phyloP scores from a whole-genome alignment of 495 filamentous ascomycete species.

The Hypoxylon intermedium region DNA sequence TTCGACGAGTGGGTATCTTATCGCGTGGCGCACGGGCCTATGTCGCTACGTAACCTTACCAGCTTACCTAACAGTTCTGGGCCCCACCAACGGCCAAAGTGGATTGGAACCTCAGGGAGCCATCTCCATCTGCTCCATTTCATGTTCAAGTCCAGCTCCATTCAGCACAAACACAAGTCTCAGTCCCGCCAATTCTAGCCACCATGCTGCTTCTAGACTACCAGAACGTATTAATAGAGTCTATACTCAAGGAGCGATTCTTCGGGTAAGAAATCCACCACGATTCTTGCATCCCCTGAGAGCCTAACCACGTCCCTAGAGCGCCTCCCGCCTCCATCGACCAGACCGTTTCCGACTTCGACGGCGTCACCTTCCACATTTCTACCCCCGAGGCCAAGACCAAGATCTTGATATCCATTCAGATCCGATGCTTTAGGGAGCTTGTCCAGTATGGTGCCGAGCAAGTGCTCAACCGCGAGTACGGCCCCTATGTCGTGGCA shows the following conservation, averaged over 20 bases:
- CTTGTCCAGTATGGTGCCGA: conserved; percentile 91
- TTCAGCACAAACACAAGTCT: conserved; percentile 10
- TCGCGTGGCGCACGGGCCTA: conserved; percentile 18
- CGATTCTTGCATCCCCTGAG: conserved; percentile 4
- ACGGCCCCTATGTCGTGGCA: conserved; percentile 85
- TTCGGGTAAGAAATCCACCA: conserved; percentile 67
- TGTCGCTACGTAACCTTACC: background rate
- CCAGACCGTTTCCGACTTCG: conserved; percentile 97
- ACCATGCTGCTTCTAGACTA: conserved; percentile 98
- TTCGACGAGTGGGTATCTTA: conserved; percentile 13
- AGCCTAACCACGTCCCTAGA: conserved; percentile 54
- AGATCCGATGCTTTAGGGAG: conserved; percentile 92
- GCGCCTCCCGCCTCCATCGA: conserved; percentile 86
- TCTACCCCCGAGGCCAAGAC: conserved; percentile 93
- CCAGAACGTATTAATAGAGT: conserved; percentile 96
- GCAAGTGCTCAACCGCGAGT: conserved; percentile 89
- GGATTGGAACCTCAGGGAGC: conserved; percentile 9
- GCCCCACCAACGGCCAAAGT: conserved; percentile 29
- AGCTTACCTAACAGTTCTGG: conserved; percentile 10
- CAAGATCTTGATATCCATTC: conserved; percentile 89
- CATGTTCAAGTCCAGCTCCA: conserved; percentile 26
- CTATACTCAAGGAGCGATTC: conserved; percentile 93
- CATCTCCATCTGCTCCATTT: conserved; percentile 19
- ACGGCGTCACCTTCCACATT: conserved; percentile 96
- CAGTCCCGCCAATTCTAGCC: conserved; percentile 23